Evolutionary conservation across 2,329 filamentous ascomycete species (phyloP), one percentile per base, ranked within the genome.

Genomic region (Diaporthe citriasiana): DNA sequence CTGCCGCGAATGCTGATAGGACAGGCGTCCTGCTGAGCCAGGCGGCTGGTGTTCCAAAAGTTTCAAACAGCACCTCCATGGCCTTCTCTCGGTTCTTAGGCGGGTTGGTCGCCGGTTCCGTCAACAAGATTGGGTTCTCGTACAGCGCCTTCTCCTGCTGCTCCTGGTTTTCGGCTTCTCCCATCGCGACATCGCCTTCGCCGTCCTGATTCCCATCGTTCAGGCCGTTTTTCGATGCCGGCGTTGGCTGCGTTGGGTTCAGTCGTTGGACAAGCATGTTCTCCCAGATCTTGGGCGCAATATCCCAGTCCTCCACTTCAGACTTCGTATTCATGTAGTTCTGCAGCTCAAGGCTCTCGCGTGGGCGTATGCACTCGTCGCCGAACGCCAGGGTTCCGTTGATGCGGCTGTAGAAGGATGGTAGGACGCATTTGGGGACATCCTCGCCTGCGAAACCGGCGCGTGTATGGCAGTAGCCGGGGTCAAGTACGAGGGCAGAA

Each of bases 381-480:
- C 97, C 97, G 80, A 95, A 98, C 74, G 97, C 87, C 73, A 91
- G 87, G 78, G 85, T 60, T 66, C 89, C 87, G 76, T 83, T 88
- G 71, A 89, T 80, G 80, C 88, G 86, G 71, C 94, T 95, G 85
- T 99, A 99, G 85, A 93, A 95, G 57, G 95, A 97, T 38, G 96
- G 95, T 74, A 97, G 89, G 73, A 98, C 92, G 40, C 94, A 95
- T 87, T 98, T 98, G 78, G 97, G 97, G 0, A 95, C 93, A 85
- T 99, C 97, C 89, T 99, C 97, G 81, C 97, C 97, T 17, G 97
- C 97, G 81, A 98, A 99, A 74, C 97, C 97, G 75, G 95, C 97
- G 84, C 97, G 95, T 53, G 94, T 95, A 78, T 92, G 93, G 81
- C 94, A 94, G 86, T 95, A 98, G 76, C 97, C 97, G 4, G 97